Conservation (phyloP, 139 green algal species). For the Picochlorum sp. region DNA sequence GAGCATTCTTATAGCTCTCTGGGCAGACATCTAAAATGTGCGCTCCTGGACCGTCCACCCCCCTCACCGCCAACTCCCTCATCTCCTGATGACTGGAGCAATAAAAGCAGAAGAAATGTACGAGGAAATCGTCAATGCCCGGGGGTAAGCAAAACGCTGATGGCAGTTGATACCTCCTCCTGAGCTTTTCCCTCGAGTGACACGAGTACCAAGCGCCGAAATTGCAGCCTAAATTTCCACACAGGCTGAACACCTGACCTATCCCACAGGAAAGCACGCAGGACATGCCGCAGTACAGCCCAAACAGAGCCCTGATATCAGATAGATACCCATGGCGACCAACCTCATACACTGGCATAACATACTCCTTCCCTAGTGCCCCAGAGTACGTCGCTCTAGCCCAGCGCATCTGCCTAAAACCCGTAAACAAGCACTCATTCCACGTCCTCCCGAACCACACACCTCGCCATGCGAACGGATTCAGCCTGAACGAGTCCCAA, state of each 20-base stretch:
- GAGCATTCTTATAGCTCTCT: constrained; percentile 8
- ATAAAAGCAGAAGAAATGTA: constrained; percentile 42
- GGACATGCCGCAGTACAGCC: constrained; percentile 12
- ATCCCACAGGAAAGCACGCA: constrained; percentile 23
- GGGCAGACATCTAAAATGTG: constrained; percentile 32
- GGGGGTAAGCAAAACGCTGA: constrained; percentile 24
- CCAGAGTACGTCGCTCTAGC: constrained; percentile 21
- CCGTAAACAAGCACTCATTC: constrained; percentile 32
- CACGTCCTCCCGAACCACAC: constrained; percentile 13
- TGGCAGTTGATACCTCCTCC: constrained; percentile 31
- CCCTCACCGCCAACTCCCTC: constrained; percentile 30
- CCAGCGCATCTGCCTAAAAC: constrained; percentile 33
- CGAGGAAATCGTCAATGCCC: constrained; percentile 36
- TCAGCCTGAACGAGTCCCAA: constrained; percentile 32
- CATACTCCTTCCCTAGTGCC: constrained; percentile 24
- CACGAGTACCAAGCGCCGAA: constrained; percentile 33
- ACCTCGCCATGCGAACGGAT: constrained; percentile 27
- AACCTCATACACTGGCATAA: constrained; percentile 21
- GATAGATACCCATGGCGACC: constrained; percentile 17
- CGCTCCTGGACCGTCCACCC: constrained; percentile 37
- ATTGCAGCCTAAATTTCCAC: constrained; percentile 30
- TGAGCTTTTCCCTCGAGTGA: constrained; percentile 33
- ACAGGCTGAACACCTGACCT: constrained; percentile 22
- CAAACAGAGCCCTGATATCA: constrained; percentile 34
- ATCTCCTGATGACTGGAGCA: constrained; percentile 27